phyloP scores from a whole-genome alignment of 345 rosid genomes.

The Populus ilicifolia region DNA sequence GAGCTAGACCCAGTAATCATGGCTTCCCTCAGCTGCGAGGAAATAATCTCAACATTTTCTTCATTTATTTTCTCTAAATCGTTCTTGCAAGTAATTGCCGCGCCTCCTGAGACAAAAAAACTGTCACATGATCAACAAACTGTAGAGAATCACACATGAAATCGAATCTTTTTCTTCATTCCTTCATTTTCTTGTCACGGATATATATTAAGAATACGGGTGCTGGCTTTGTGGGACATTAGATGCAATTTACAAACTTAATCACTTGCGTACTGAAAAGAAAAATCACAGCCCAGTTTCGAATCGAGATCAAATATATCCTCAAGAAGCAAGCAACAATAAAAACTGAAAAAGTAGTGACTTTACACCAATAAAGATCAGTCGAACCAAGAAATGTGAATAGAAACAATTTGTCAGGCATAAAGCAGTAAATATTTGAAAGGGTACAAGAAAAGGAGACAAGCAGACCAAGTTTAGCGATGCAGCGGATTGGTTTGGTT shows the following conservation, averaged over 20 bases:
- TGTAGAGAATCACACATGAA: not conserved
- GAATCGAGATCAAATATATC: not conserved
- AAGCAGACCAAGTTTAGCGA: conserved; percentile 78
- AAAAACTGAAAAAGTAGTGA: not conserved
- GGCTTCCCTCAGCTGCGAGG: conserved; percentile 62
- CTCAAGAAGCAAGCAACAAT: not conserved
- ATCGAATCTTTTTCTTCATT: not conserved
- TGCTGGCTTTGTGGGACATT: not conserved
- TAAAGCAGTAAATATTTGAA: no score
- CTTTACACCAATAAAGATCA: not conserved
- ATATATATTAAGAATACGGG: not conserved
- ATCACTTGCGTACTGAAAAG: not conserved
- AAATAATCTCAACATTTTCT: conserved; percentile 53
- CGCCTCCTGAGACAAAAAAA: conserved; percentile 54
- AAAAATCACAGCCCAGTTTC: not conserved
- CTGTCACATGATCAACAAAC: not conserved
- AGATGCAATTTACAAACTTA: not conserved
- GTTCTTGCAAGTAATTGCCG: conserved; percentile 84
- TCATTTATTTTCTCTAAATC: conserved; percentile 82
- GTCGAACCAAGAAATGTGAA: conserved; percentile 1
- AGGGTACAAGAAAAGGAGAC: not conserved
- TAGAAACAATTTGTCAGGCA: not conserved
- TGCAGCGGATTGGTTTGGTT: conserved; percentile 67
- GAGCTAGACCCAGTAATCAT: conserved; percentile 41
- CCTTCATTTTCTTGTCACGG: not conserved